A percentile compares a stretch with the other conserved stretches of the same genome.
Evolutionary conservation across 306 rosid species (phyloP).

Genomic region (Corylus heterophylla): DNA sequence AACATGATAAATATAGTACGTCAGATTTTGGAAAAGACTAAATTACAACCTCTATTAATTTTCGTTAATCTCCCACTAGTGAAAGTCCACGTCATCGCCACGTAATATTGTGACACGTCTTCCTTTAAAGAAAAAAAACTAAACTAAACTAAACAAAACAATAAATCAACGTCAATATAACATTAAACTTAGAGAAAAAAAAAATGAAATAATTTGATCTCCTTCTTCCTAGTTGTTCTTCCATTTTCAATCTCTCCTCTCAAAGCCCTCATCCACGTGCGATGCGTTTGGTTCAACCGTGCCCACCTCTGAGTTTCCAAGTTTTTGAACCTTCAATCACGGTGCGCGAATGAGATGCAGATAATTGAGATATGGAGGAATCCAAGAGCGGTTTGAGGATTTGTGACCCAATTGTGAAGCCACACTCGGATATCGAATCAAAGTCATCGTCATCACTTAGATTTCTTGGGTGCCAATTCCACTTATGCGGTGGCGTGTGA

Average conservation of each 20-base stretch:
- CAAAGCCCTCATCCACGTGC: not conserved
- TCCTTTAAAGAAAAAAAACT: too few relatives aligned
- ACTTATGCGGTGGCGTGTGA: conserved; percentile 57
- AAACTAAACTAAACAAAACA: too few relatives aligned
- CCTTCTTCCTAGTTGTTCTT: not conserved
- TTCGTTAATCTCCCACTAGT: too few relatives aligned
- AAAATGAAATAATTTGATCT: too few relatives aligned
- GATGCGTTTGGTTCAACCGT: too few relatives aligned
- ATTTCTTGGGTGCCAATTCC: conserved; percentile 50
- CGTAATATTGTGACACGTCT: too few relatives aligned
- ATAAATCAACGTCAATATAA: too few relatives aligned
- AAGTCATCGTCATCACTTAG: conserved; percentile 12
- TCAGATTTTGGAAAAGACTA: too few relatives aligned
- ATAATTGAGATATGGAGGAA: conserved; percentile 35
- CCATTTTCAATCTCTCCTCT: not conserved
- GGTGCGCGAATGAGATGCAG: conserved; percentile 43
- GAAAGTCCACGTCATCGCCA: too few relatives aligned
- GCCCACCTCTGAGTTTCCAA: not conserved
- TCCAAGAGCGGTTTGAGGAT: conserved; percentile 30
- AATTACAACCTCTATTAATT: too few relatives aligned
- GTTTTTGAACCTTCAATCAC: not conserved
- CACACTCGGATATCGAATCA: conserved; percentile 32
- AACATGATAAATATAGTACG: too few relatives aligned
- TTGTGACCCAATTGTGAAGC: not conserved
- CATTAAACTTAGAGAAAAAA: too few relatives aligned